Evolutionary conservation across 177 flowering plant species (phyloP), one percentile per base, ranked within the genome.

Genomic region (Telopea speciosissima): DNA sequence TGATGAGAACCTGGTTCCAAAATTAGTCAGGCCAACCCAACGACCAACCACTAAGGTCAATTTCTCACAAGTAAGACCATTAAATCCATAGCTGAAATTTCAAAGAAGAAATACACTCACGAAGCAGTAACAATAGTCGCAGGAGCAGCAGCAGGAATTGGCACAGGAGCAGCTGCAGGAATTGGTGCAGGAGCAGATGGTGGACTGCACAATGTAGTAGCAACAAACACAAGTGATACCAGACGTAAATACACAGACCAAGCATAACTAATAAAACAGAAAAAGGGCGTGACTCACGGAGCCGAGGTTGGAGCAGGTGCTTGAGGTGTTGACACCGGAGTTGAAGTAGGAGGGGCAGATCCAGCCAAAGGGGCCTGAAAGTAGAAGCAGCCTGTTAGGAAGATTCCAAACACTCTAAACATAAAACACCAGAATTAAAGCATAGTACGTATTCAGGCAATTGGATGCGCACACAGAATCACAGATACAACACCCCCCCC

Each of bases 311-410:
- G 60, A 42, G 74, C 69, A 62, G 89, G 82, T 73, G 76, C 70
- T 79, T 78, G 85, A 76, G 89, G 81, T 24, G 77, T 70, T 62
- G 83, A 63, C 66, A 76, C 74, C 52, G 85, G 79, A 65, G 79
- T 40, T 67, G 81, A 24, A 62, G 82, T 58, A 54, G 85, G 78
- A 24, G 85, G 67, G 21, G 83, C 56, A 22, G 81, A 75, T 75
- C 78, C 81, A 76, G 84, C 22, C 19, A 72, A 82, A 22, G 88
- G 77, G 24, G 79, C 83, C 90, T 89, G 61, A 19, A 56, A 19
- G n/a, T 56, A 2, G 61, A 56, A 56, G 61, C 8, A 56, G 9
- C 23, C n/a, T 56, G 14, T 19, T 56, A 65, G 52, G 9, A 3
- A 24, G 52, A 64, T 14, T 24, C 25, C 16, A 31, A 60, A 10